Conservation (phyloP, 2,329 filamentous ascomycete genomes). For the Aspergillus sp. region DNA sequence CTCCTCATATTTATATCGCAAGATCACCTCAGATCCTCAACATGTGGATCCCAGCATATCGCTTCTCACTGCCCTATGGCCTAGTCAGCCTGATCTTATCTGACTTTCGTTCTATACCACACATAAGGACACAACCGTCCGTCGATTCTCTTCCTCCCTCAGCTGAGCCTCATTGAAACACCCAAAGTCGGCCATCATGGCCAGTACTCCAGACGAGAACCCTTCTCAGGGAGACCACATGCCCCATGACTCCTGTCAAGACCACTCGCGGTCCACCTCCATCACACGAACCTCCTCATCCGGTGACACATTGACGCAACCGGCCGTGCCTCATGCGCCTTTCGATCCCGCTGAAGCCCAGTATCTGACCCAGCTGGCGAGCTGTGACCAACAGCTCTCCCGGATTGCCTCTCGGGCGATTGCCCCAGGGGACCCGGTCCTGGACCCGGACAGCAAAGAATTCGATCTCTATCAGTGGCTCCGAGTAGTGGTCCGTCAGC, state of each 20-base stretch:
- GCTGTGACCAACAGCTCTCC: constrained; percentile 1
- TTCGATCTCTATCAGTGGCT: constrained; percentile 11
- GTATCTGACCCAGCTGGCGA: neutral
- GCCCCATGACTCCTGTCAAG: neutral
- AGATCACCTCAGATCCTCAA: too few relatives aligned
- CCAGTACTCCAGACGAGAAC: neutral
- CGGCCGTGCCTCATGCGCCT: neutral
- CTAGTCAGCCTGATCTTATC: too few relatives aligned
- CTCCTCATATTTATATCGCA: too few relatives aligned
- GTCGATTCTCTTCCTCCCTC: neutral
- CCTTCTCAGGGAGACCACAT: neutral
- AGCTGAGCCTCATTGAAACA: neutral
- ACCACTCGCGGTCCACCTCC: neutral
- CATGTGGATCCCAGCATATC: too few relatives aligned
- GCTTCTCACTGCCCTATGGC: too few relatives aligned
- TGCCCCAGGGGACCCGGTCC: constrained; percentile 1
- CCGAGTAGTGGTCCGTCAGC: neutral
- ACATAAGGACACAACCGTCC: neutral
- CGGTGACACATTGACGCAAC: neutral
- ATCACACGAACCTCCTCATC: neutral
- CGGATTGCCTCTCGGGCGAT: neutral
- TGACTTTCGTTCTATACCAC: neutral
- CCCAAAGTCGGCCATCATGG: neutral
- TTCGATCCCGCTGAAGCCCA: neutral
- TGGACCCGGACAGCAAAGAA: constrained; percentile 6